Evolutionary conservation across 1,284 basidiomycete species (phyloP), one percentile per base, ranked within the genome.

Genomic region (Farysia itapuensis): DNA sequence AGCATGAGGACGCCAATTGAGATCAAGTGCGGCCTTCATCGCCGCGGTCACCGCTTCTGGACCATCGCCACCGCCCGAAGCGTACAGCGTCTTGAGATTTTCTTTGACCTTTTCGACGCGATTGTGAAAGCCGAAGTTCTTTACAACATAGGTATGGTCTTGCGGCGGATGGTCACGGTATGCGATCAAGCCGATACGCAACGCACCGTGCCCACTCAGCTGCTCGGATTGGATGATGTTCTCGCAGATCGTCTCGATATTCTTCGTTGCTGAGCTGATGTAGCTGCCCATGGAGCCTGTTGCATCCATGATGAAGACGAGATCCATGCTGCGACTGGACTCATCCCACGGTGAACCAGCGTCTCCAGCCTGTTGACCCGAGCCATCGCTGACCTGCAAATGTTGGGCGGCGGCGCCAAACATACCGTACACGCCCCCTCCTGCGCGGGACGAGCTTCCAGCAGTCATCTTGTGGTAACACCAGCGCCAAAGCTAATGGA

Each of bases 41-140:
- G 88, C 94, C 4, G 94, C 92, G 0, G 95, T 99, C 47, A 96
- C 89, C 4, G 93, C 95, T 77, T 99, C 95, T 0, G 95, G 95
- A 0, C 95, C 94, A 81, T 99, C 94, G 11, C 94, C 94, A 21
- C 95, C 77, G 15, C 94, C 94, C 5, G 88, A 89, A 13, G 95
- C 95, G 79, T 94, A 91, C 51, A 93, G 79, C 18, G 82, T 81
- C 34, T 87, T 87, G 47, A 98, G 82, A 75, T 93, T 84, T 70
- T 83, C 85, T 70, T 96, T 89, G 22, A 97, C 88, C 69, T 87
- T 83, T 63, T 84, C 82, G 67, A 96, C 92, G 74, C 93, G 86
- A 6, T 89, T 90, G 15, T 90, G 89, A 79, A 98, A 97, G 2
- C 89, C 89, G 81, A 94, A 75, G 40, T 71, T 93, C 81, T 89